Evolutionary conservation across 2,329 filamentous ascomycete genomes (phyloP), one percentile per base, ranked within the genome.

Genomic region (Fusarium metavorans): DNA sequence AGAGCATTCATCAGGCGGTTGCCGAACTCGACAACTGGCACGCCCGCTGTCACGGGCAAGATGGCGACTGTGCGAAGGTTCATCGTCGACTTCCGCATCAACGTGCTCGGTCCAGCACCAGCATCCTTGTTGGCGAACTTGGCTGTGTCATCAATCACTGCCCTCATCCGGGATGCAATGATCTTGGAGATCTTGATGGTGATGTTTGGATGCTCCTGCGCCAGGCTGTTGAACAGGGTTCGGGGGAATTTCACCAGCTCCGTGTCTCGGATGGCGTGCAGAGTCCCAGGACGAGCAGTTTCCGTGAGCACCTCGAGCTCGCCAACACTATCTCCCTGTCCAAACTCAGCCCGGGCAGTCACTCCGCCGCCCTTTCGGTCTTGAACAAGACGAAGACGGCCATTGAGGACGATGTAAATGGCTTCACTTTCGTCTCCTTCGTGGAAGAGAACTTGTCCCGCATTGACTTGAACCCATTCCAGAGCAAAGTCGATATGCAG

Each of bases 171-270:
- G 39, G 95, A 95, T 0, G 97, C 97, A 78, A 99, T 98, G 76
- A 99, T 97, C 83, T 98, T 99, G 2, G 97, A 98, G 32, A 99
- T 97, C 83, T 98, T 98, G 82, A 99, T 98, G 0, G 97, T 98
- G 79, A 99, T 99, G 50, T 95, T 97, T 6, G 97, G 97, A 80
- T 99, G 97, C 80, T 99, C 97, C 80, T 98, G 93, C 1, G 97
- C 97, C 63, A 99, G 89, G 80, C 97, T 99, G 86, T 99, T 99
- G 87, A 99, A 99, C 1, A 99, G 85, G 0, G 95, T 98, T 68
- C 96, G 94, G 1, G 97, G 97, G 70, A 99, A 98, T 78, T 98
- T 98, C 68, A 97, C 96, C 32, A 99, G 86, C 81, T 99, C 97
- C 0, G 97, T 98, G 75, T 98, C 97, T 67, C 97, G 93, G 77